Evolutionary conservation across 2,329 filamentous ascomycete species (phyloP).

Genomic region (Parastagonospora nodorum): DNA sequence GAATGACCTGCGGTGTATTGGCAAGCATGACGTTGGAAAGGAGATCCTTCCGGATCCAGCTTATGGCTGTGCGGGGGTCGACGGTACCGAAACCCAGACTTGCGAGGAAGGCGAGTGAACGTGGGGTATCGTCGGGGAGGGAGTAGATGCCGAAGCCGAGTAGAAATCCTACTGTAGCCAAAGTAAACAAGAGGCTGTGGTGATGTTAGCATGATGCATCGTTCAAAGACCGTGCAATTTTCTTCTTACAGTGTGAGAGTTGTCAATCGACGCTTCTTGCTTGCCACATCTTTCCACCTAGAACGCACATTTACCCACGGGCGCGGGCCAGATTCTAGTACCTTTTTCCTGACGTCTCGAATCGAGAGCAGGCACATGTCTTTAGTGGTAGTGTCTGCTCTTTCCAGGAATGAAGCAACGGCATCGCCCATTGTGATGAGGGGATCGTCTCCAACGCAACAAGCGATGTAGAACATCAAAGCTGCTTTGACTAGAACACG

Average conservation of each 20-base stretch:
- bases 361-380: conserved; percentile 18
- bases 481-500: conserved; percentile 18
- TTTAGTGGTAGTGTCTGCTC: conserved; percentile 11
- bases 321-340: conserved; percentile 4
- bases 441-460: conserved; percentile 18
- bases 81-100: conserved; percentile 16
- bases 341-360: conserved; percentile 5
- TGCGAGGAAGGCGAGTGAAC: conserved; percentile 3
- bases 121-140: neutral
- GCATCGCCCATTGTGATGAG: conserved; percentile 31
- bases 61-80: conserved; percentile 10
- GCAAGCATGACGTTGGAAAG: conserved; percentile 35
- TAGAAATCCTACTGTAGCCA: conserved; percentile 2
- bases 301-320: conserved; percentile 8
- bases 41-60: neutral
- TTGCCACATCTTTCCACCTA: conserved; percentile 17
- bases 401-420: conserved; percentile 21
- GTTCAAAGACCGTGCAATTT: neutral
- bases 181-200: conserved; percentile 1
- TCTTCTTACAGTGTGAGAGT: conserved; percentile 10
- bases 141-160: conserved; percentile 5
- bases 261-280: conserved; percentile 9
- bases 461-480: conserved; percentile 20
- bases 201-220: neutral
- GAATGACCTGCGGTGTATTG: conserved; percentile 54